A percentile compares a stretch with the other conserved stretches of the same genome.
phyloP scores from a whole-genome alignment of 306 rosid genomes.

The Cucumis melo region DNA sequence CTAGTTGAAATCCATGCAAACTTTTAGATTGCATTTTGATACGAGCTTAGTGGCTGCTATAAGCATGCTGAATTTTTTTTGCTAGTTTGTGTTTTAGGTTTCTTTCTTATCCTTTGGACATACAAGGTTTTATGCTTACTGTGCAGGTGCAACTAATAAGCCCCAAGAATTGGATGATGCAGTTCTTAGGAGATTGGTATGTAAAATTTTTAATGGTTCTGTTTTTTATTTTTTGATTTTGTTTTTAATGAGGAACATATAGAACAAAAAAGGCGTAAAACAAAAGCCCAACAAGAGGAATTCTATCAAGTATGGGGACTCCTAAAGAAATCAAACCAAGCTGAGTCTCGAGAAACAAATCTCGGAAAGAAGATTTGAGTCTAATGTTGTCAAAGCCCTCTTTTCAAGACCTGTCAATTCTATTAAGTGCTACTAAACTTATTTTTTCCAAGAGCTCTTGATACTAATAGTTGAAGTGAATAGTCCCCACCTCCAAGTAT shows the following conservation, averaged over 20 bases:
- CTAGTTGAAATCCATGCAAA: not conserved
- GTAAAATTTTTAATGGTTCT: not conserved
- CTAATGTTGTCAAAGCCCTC: not conserved
- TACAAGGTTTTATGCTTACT: conserved; percentile 9
- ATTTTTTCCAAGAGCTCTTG: no score
- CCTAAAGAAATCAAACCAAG: not conserved
- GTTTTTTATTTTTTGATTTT: not conserved
- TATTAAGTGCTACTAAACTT: no score
- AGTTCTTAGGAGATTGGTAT: conserved; percentile 89
- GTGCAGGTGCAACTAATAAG: conserved; percentile 91
- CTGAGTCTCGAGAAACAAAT: not conserved
- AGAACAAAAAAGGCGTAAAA: not conserved
- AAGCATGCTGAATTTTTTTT: not conserved
- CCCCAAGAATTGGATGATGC: conserved; percentile 98
- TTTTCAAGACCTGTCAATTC: not conserved
- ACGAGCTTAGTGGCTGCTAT: not conserved
- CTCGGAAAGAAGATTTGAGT: not conserved
- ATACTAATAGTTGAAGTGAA: no score
- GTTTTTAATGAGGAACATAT: not conserved
- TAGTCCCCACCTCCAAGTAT: no score
- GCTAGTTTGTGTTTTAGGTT: not conserved
- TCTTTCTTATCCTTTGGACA: not conserved
- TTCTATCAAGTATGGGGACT: not conserved
- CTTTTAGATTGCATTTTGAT: not conserved
- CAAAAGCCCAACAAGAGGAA: not conserved